Base-by-base conservation (phyloP, 495 filamentous ascomycete species). In the Tuber brumale region DNA sequence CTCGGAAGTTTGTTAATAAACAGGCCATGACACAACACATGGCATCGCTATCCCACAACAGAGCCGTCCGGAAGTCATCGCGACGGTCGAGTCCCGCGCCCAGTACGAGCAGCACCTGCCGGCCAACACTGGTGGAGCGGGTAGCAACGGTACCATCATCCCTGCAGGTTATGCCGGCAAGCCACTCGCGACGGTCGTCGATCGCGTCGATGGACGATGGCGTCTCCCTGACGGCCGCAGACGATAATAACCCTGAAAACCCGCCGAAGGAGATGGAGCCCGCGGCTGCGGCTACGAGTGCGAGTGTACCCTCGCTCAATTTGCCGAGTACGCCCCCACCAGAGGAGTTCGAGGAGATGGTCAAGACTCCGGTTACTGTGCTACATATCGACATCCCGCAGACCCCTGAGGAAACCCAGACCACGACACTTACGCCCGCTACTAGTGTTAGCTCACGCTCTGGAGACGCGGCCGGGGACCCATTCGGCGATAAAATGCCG, bases 351-450 rank as follows among this genome's bases (percentile, higher is more conserved):
- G 57, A 66, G 57, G 57, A 66, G 57, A 66, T 14, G 6, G 57
- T 66, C 57, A 66, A 66, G 57, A 66, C 57, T 31, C 57, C 57
- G 57, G 57, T 66, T 66, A 66, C 57, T 66, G 57, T 66, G 27
- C 12, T 66, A 66, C 57, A 66, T 18, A 66, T 66, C 57, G 57
- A 66, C 57, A 66, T 66, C 1, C 57, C 57, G 31, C 57, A 66
- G n/a, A 66, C 57, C 57, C 57, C 57, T n/a, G 27, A 66, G 27
- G 57, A 66, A 66, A 66, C 57, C 23, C 57, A 66, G 27, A 66
- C 57, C 16, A 66, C 57, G 3, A 31, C 57, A 66, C 57, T 66
- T 31, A 66, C 57, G 10, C 57, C 57, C 14, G 27, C 57, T 31
- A 66, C 57, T 31, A 66, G 57, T 31, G 27, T 66, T 66, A 66